A percentile compares a stretch with the other conserved stretches of the same genome.
These are phyloP conservation scores for Phaeophleospora eucalypticola DNA, from an alignment of 2,329 filamentous ascomycete species.

Conservation along the genomic window DNA sequence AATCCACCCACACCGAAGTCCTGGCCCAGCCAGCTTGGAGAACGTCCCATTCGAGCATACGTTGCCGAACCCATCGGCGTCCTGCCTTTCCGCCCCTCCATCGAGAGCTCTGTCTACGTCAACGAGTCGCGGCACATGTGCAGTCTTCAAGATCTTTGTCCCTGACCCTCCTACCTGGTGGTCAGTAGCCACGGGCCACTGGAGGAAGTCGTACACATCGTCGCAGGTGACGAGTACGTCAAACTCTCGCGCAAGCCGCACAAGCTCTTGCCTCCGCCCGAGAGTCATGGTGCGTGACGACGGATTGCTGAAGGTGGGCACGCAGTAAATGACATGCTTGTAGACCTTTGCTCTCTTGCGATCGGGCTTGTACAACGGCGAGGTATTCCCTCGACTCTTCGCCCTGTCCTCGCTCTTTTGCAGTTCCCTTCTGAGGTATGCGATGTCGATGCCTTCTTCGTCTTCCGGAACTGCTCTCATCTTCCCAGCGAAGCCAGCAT, in stretches of 20 bases:
- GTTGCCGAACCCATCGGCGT: slow-evolving; percentile 67
- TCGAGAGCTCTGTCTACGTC: slow-evolving; percentile 71
- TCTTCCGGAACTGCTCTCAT: slow-evolving; percentile 72
- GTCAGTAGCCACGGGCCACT: slow-evolving; percentile 58
- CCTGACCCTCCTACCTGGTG: slow-evolving; percentile 9
- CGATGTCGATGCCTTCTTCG: slow-evolving; percentile 69
- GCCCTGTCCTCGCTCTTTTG: slow-evolving; percentile 45
- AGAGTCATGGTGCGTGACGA: slow-evolving; percentile 78
- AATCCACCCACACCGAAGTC: slow-evolving; percentile 81
- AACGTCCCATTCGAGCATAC: slow-evolving; percentile 83
- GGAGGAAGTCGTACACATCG: slow-evolving; percentile 91
- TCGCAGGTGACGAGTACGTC: slow-evolving; percentile 82
- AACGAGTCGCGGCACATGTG: slow-evolving; percentile 64
- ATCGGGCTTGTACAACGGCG: slow-evolving; percentile 47
- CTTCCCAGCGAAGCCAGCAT: slow-evolving; percentile 66
- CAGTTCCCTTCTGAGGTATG: slow-evolving; percentile 52
- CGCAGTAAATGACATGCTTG: slow-evolving; percentile 77
- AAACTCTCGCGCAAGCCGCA: slow-evolving; percentile 70
- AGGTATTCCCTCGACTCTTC: slow-evolving; percentile 16
- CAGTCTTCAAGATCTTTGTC: slow-evolving; percentile 28
- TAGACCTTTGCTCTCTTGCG: slow-evolving; percentile 70
- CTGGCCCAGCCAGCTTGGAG: slow-evolving; percentile 80
- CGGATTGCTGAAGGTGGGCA: slow-evolving; percentile 86
- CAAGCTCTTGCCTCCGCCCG: slow-evolving; percentile 60
- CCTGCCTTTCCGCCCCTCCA: slow-evolving; percentile 46